Evolutionary conservation across 2,329 filamentous ascomycete species (phyloP), one percentile per base, ranked within the genome.

Genomic region (Fusarium sarcochroum): DNA sequence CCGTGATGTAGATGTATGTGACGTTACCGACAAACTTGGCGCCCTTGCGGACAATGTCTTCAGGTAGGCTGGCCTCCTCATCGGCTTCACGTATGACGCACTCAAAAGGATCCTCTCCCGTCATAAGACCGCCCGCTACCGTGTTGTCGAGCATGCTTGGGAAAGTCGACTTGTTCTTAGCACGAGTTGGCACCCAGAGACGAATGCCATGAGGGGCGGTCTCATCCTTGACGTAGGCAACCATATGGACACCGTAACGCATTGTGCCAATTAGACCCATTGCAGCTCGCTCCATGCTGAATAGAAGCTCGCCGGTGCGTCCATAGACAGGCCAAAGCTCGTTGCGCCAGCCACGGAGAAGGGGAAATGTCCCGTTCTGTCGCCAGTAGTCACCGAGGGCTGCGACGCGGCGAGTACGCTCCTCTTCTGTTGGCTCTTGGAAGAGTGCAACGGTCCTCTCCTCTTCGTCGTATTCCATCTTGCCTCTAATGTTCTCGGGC

Each of bases 111-210:
- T 85, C 85, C 78, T 98, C 94, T 15, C 90, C 91, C 1, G 93
- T 92, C 77, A 91, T 90, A 70, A 98, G 90, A 0, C 81, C 87
- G n/a, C 87, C 87, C 0, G 94, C 96, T 8, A 97, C 96, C 2
- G 94, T 94, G 78, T 98, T 99, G 79, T 99, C 96, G 69, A 99
- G 84, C 87, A 98, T 94, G n/a, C 91, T 87, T 0, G 91, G 91
- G 76, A 95, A 99, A 1, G 94, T 98, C 70, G 92, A 89, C 83
- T 98, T 99, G 60, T 84, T 87, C 50, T 83, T 84, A 14, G 94
- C 88, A 11, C 96, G 86, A 45, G 90, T 87, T 5, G 96, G 92
- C 3, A 97, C 88, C 95, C 96, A 98, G 40, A 99, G 84, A 74
- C 89, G 90, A 44, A 97, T 80, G 18, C 90, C 90, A 52, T 85